These are phyloP conservation scores for Tolypocladium album DNA, from an alignment of 2,329 filamentous ascomycete species.

Conservation along the genomic window DNA sequence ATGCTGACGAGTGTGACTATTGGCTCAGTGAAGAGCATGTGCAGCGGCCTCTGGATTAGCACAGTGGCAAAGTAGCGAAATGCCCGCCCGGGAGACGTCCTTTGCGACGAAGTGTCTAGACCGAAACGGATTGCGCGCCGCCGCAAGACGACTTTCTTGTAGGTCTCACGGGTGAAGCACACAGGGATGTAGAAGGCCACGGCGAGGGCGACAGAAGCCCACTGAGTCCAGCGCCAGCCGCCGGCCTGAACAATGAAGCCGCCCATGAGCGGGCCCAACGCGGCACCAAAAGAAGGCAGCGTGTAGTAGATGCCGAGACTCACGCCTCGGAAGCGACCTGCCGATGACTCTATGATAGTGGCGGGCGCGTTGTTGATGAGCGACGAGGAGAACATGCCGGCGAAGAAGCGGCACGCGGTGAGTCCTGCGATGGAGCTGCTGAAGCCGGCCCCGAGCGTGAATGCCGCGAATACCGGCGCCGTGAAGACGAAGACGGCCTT, in stretches of 20 bases:
- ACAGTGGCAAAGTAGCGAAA: constrained; percentile 24
- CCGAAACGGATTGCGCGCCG: constrained; percentile 28
- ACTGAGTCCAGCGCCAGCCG: constrained; percentile 53
- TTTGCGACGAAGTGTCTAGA: constrained; percentile 14
- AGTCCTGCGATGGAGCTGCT: constrained; percentile 61
- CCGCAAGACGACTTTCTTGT: constrained; percentile 45
- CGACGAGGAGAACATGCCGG: constrained; percentile 50
- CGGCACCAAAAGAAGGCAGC: constrained; percentile 56
- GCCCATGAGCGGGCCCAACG: constrained; percentile 51
- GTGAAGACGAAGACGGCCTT: constrained; percentile 25
- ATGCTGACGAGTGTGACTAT: constrained; percentile 56
- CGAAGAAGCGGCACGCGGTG: constrained; percentile 61
- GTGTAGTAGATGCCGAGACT: constrained; percentile 55
- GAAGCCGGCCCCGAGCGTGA: constrained; percentile 60
- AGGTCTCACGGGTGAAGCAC: constrained; percentile 49
- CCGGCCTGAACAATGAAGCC: constrained; percentile 54
- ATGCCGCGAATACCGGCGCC: constrained; percentile 59
- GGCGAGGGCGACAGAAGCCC: constrained; percentile 25
- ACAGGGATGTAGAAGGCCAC: constrained; percentile 45
- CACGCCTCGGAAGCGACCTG: constrained; percentile 37
- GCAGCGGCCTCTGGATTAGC: constrained; percentile 51
- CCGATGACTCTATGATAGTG: constrained; percentile 52
- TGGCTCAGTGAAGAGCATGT: constrained; percentile 59
- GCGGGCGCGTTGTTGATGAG: constrained; percentile 52
- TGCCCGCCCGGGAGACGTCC: constrained; percentile 11